These are phyloP conservation scores for Moricandia arvensis DNA, from an alignment of 345 rosid genomes.

Conservation along the genomic window DNA sequence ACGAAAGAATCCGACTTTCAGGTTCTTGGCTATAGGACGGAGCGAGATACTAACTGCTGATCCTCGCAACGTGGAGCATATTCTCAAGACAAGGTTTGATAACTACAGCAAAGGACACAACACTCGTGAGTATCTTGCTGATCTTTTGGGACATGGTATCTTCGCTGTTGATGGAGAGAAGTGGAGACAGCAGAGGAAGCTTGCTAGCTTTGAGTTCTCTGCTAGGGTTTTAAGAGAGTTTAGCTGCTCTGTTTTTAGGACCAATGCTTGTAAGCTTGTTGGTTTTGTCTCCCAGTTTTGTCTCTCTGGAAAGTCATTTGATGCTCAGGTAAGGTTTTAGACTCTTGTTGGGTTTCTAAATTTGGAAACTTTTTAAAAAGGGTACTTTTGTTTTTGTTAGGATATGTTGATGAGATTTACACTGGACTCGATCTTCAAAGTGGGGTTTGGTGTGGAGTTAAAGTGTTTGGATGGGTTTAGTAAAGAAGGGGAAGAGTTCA, in stretches of 20 bases:
- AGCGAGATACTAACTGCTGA: slow-evolving; percentile 59
- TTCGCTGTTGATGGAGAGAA: slow-evolving; percentile 71
- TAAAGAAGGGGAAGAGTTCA: slow-evolving; percentile 46
- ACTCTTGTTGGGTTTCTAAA: not conserved
- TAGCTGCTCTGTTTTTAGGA: slow-evolving; percentile 63
- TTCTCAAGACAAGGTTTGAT: slow-evolving; percentile 56
- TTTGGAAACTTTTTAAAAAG: not conserved
- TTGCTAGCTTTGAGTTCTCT: slow-evolving; percentile 72
- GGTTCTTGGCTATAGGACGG: slow-evolving; percentile 47
- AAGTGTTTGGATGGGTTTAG: slow-evolving; percentile 58
- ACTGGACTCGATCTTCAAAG: slow-evolving; percentile 75
- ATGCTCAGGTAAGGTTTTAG: slow-evolving; percentile 57
- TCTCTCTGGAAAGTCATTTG: slow-evolving; percentile 41
- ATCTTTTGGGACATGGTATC: slow-evolving; percentile 80
- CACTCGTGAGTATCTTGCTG: slow-evolving; percentile 30
- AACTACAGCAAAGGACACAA: slow-evolving; percentile 49
- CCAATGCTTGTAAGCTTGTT: slow-evolving; percentile 51
- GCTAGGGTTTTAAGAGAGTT: slow-evolving; percentile 66
- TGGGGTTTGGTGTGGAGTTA: slow-evolving; percentile 73
- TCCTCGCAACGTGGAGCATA: slow-evolving; percentile 60
- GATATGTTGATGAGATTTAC: slow-evolving; percentile 64
- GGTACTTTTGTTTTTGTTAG: slow-evolving; percentile 30
- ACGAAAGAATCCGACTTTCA: slow-evolving; percentile 44
- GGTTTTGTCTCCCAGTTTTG: slow-evolving; percentile 37
- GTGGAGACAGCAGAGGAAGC: slow-evolving; percentile 85